phyloP scores from a whole-genome alignment of 306 rosid genomes.

The Medicago lupulina region DNA sequence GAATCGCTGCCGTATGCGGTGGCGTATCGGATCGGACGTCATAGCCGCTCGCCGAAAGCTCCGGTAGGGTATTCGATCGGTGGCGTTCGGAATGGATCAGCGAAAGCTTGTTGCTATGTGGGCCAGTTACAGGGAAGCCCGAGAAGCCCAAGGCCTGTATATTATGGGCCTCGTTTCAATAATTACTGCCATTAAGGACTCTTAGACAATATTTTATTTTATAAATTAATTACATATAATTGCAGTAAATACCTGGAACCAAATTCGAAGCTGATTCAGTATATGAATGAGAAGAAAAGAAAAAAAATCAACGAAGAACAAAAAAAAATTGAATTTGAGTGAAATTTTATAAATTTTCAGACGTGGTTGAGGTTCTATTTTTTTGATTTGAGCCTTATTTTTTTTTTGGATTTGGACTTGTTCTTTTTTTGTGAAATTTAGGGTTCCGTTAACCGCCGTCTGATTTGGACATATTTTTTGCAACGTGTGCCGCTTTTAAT shows the following conservation, averaged over 20 bases:
- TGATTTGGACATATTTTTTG: not conserved
- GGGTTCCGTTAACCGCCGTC: constrained; percentile 21
- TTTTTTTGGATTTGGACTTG: not conserved
- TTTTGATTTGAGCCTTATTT: constrained; percentile 27
- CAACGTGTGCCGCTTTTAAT: constrained; percentile 18
- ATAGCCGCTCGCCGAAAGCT: constrained; percentile 25
- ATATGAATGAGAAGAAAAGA: constrained; percentile 19
- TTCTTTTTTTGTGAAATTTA: not conserved
- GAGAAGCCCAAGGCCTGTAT: constrained; percentile 49
- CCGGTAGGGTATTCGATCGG: constrained; percentile 38
- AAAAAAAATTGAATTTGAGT: not conserved
- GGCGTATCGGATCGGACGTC: constrained; percentile 36
- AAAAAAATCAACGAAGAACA: not conserved
- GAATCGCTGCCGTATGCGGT: constrained; percentile 46
- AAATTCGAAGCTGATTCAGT: not conserved
- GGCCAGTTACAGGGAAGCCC: constrained; percentile 49
- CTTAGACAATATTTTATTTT: not conserved
- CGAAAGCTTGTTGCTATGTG: constrained; percentile 42
- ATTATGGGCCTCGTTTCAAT: constrained; percentile 44
- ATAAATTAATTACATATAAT: not conserved
- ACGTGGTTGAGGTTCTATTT: constrained; percentile 28
- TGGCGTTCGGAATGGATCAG: constrained; percentile 36
- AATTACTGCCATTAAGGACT: constrained; percentile 49
- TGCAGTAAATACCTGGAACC: constrained; percentile 29
- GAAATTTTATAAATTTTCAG: constrained; percentile 23